Evolutionary conservation across 2,329 filamentous ascomycete species (phyloP), one percentile per base, ranked within the genome.

Genomic region (Parastagonospora nodorum): DNA sequence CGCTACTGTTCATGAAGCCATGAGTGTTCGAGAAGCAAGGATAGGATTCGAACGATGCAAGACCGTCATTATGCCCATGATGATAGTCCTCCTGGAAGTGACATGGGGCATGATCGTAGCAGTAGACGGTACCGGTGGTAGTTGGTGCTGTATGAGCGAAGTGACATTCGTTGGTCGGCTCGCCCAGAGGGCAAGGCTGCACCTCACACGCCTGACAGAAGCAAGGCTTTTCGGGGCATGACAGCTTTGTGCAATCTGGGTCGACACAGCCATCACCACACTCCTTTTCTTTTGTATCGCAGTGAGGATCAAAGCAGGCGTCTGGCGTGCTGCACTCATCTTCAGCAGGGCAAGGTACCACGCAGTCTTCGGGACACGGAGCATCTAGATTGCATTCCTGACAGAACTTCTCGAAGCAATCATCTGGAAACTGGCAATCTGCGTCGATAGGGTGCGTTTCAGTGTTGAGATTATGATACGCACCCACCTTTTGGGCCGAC

Each of bases 241-340:
- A 55, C 27, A 56, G 30, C 45, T 73, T 70, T 24, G 64, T 68
- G 47, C 72, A 74, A 19, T 72, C 66, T 7, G 67, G 66, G 32
- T 74, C 69, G 32, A 64, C 59, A 55, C 71, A 74, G 15, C 63
- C 51, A 35, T 72, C 68, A 32, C 58, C 41, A 44, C 69, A 74
- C 19, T 64, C 53, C n/a, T 50, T 49, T 14, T 66, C 54, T 36
- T 53, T 59, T 42, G 67, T 61, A 9, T 60, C 57, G 46, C 66
- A 75, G 45, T 70, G 62, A 27, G 73, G 72, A 49, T 75, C 72
- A 47, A 62, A 73, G 55, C 73, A 75, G 24, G 61, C 60, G 42
- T 72, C 68, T 14, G 45, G 45, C 11, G 45, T 48, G 38, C 39
- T 36, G 31, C 45, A 48, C 11, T 42, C 39, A 12, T 31, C 50